Base-by-base conservation (phyloP, 2,329 filamentous ascomycete species). In the Paecilomyces variotii region DNA sequence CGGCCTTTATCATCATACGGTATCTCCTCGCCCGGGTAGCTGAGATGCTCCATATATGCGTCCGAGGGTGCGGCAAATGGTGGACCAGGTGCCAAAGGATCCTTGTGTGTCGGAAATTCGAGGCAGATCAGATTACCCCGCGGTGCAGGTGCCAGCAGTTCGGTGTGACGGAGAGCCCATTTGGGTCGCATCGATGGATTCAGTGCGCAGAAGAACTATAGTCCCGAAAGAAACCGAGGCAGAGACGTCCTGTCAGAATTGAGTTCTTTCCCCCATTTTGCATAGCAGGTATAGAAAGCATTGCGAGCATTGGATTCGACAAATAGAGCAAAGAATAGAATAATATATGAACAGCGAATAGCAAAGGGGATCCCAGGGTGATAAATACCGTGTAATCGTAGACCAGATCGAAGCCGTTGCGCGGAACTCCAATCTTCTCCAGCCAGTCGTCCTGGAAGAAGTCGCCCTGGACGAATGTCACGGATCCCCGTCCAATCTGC, bases 31-130 rank as follows among this genome's bases (percentile, higher is more conserved):
- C 90, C 90, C 0, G 90, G 90, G 54, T 82, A 80, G 57, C 80
- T 81, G 50, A 96, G 79, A 65, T 93, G 85, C 61, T 85, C 86
- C 66, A 85, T 76, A 72, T 95, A 94, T 28, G 89, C 82, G 60
- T 85, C 82, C 0, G 88, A 82, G 11, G 84, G 82, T 49, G 90
- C 74, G 6, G 86, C 84, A 80, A 84, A 92, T 1, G 91, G 90
- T 11, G 91, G 90, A 0, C 91, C 90, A 9, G 80, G 80, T 9
- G 81, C 79, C 10, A 78, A 78, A 9, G 87, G 81, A 50, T 84
- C 80, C 71, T 92, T 94, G 61, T 84, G 81, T 0, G 87, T 85
- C 9, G 91, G 91, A 70, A 88, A 95, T 70, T 96, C 90, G 61
- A 96, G 81, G 73, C 84, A 87, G 54, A 87, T 77, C 57, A 87